Base-by-base conservation (phyloP, 306 rosid genomes). In the Vicia villosa region DNA sequence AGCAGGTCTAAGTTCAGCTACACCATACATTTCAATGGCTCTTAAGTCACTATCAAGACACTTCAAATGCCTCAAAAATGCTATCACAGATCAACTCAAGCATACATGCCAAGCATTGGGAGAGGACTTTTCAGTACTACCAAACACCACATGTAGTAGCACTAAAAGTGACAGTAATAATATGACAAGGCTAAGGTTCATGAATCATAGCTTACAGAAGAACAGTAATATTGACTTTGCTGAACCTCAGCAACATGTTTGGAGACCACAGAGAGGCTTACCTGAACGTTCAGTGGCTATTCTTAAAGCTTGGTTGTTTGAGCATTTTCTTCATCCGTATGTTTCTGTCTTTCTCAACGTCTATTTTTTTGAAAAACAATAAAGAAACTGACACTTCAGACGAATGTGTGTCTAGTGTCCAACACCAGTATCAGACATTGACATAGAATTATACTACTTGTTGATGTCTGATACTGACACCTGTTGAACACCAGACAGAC, bases 251-350 rank as follows among this genome's bases (percentile, higher is more conserved):
- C 96, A 82, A 42, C 96, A 82, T 36, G 73, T 80, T 12, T 91
- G 99, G 97, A 85, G 95, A 82, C 96, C 99, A 37, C 97, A 91
- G 75, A 77, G 97, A 83, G 99, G 99, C 45, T 82, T 94, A 45
- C 99, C 99, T 1, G 99, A 94, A 57, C 88, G 95, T 8, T 77
- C 99, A 0, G 99, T 94, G 67, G 89, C 97, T 10, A 77, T 94
- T 68, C 97, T 94, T 17, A 75, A 89, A 73, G 91, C 99, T 66
- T 94, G 99, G 99, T 84, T 94, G 16, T 94, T 94, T 60, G 99
- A 94, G 54, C 97, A 94, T 86, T 94, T 94, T 81, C 99, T 94
- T 83, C 99, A 94, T 72, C 99, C 99, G 99, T 94, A 88, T 36
- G 94, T 49, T 17, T 49, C 22, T 17, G 5, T 17, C 24, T 19